Percentiles rank a stretch among this genome's conserved stretches.
Conservation (phyloP, 1,284 basidiomycete species). For the Moesziomyces globuligerus region DNA sequence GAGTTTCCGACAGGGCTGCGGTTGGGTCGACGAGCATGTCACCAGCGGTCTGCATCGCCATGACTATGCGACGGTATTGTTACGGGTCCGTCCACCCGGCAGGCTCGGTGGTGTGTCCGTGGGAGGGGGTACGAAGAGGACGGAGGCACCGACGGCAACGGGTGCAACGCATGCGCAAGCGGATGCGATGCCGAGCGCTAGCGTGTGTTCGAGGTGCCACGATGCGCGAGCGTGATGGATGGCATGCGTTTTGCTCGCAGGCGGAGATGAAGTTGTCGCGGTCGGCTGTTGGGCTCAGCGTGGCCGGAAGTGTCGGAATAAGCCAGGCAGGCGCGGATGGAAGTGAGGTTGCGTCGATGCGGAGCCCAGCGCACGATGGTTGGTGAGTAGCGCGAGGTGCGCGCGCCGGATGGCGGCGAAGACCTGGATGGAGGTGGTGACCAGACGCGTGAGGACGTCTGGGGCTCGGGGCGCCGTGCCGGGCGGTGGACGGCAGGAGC, state of each 20-base stretch:
- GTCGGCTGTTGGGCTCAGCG: background rate
- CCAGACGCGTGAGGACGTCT: background rate
- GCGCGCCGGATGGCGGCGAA: conserved; percentile 15
- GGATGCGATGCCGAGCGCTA: background rate
- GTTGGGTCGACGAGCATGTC: conserved; percentile 19
- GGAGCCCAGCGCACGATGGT: too few relatives aligned
- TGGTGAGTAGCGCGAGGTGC: background rate
- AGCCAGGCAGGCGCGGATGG: too few relatives aligned
- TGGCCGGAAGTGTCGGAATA: background rate
- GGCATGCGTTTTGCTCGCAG: background rate
- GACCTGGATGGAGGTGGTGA: conserved; percentile 1
- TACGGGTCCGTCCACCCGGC: conserved; percentile 34
- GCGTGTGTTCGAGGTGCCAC: background rate
- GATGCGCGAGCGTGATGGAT: background rate
- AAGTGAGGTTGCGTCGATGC: too few relatives aligned
- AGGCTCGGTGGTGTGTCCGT: conserved; percentile 1
- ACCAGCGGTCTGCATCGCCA: conserved; percentile 15
- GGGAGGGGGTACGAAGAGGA: background rate
- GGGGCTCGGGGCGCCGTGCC: too few relatives aligned
- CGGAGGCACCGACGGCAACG: background rate
- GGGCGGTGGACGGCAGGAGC: background rate
- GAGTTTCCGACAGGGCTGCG: background rate
- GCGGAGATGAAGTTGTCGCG: background rate
- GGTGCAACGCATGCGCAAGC: conserved; percentile 1
- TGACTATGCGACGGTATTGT: conserved; percentile 29